These are phyloP conservation scores for Fusarium xylarioides DNA, from an alignment of 2,329 filamentous ascomycete genomes.

Conservation along the genomic window DNA sequence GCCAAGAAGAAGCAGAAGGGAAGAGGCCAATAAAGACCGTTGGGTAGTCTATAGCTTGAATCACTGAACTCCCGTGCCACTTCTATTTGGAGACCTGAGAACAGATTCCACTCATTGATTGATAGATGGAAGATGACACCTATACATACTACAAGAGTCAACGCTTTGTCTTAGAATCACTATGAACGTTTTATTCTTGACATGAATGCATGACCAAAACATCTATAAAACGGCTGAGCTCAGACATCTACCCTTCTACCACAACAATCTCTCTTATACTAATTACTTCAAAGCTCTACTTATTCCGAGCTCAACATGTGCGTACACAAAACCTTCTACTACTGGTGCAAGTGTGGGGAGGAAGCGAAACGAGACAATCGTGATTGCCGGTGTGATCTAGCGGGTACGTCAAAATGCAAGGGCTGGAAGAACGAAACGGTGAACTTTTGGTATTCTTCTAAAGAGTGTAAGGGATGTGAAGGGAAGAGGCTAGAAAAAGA, in stretches of 20 bases:
- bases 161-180: not conserved
- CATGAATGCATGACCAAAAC: not conserved
- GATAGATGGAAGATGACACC: fast-evolving
- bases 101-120: fast-evolving
- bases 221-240: not conserved
- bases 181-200: not conserved
- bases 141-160: not conserved
- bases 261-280: fast-evolving
- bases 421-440: not conserved
- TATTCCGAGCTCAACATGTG: not conserved
- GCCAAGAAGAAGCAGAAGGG: not conserved
- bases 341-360: not conserved
- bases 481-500: not conserved
- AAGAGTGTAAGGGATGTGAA: not conserved
- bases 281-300: fast-evolving
- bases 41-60: not conserved
- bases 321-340: not conserved
- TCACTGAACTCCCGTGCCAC: not conserved
- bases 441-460: not conserved
- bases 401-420: not conserved
- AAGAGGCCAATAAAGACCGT: not conserved
- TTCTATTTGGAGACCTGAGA: fast-evolving
- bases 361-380: not conserved
- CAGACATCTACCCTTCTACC: no score
- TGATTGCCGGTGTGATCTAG: not conserved